Base-by-base conservation (phyloP, 139 green algal genomes). In the Chlorella sp. region DNA sequence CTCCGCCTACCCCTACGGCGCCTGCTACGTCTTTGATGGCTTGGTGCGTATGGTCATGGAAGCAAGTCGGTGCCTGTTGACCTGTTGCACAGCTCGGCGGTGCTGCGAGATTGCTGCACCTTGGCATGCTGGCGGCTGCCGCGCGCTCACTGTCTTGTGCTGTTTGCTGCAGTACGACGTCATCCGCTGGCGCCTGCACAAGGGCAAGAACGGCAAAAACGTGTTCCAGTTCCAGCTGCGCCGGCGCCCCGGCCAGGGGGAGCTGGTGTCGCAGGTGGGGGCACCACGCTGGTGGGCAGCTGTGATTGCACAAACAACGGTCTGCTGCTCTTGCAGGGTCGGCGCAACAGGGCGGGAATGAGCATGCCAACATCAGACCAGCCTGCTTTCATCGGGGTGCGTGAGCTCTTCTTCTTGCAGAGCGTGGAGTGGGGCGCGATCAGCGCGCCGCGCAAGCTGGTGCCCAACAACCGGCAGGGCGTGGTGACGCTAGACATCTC, bases 401-500 rank as follows among this genome's bases (percentile, higher is more conserved):
- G 4, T 26, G 17, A 30, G 64, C 64, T 13, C 32, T 3, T 40
- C 28, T 43, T 30, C 65, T 7, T 73, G n/a, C 81, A 86, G 81
- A 38, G 72, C 43, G 89, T 93, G n/a, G 65, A 58, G 38, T 89
- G 79, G 43, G 87, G 90, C 40, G 78, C 38, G 24, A 84, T 78
- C 41, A 62, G 34, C 22, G 86, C 88, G 14, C 70, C 82, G 16
- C 75, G 76, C 20, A 75, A 85, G 44, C 22, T 79, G 26, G 73
- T 69, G 58, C 54, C 82, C 8, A 60, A 87, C 44, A 85, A 58
- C 30, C 75, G 80, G 46, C 64, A 65, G 2, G 84, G 90, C 30
- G 34, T 93, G 56, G 84, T 92, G 43, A 84, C 85, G 51, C 67
- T 72, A 24, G 90, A 93, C 79, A 78, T 93, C 64, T 87, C 81